These are phyloP conservation scores for Cytospora leucostoma DNA, from an alignment of 2,329 filamentous ascomycete species.

Conservation along the genomic window DNA sequence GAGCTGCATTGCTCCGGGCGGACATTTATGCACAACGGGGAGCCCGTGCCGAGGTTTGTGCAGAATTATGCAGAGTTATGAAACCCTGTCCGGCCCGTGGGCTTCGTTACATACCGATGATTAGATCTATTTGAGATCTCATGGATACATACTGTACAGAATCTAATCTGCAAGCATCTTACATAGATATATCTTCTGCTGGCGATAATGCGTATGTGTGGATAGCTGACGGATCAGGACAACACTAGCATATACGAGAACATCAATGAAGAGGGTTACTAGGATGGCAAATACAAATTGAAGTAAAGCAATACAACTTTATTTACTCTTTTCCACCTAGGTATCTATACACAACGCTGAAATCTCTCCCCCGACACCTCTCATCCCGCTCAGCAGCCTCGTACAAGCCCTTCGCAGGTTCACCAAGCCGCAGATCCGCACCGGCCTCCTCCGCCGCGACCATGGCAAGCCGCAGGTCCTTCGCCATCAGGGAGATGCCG, in stretches of 20 bases:
- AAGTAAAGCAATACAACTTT: background rate
- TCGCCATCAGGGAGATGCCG: conserved; percentile 76
- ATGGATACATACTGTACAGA: no score
- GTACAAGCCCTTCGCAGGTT: conserved; percentile 67
- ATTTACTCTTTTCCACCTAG: conserved; percentile 55
- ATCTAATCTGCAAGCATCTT: no score
- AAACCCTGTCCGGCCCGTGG: background rate
- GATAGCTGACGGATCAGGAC: background rate
- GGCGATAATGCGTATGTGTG: background rate
- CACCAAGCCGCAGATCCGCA: conserved; percentile 65
- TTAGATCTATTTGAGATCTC: no score
- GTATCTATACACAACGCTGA: conserved; percentile 79
- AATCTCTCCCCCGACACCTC: conserved; percentile 69
- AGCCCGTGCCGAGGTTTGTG: conserved; percentile 9
- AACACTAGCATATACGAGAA: no score
- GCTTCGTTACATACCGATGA: no score
- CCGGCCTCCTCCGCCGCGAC: conserved; percentile 69
- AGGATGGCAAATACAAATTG: background rate
- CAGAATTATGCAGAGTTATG: background rate
- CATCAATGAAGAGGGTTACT: background rate
- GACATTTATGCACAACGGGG: conserved; percentile 17
- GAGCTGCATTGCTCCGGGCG: conserved; percentile 16
- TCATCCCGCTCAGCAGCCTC: conserved; percentile 63
- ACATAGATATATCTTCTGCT: no score
- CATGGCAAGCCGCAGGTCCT: conserved; percentile 74